Conservation (phyloP, 768 basidiomycete species). For the Hericium coralloides region DNA sequence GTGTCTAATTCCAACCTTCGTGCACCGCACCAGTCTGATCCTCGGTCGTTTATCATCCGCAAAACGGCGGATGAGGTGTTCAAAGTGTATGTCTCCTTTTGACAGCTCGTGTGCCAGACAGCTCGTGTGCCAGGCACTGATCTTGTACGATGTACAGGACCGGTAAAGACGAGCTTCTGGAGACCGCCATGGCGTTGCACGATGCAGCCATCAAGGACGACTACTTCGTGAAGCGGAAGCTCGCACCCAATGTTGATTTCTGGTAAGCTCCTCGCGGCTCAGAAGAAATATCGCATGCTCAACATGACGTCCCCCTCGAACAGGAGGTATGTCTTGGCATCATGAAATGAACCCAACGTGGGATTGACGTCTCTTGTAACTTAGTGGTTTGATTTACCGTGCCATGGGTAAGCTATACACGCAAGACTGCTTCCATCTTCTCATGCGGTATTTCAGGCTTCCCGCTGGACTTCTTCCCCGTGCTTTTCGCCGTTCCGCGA, state of each 20-base stretch:
- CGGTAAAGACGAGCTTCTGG: conserved; percentile 74
- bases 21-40: conserved; percentile 55
- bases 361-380: too few relatives aligned
- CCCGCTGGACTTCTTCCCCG: conserved; percentile 91
- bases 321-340: conserved; percentile 39
- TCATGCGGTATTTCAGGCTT: conserved; percentile 47
- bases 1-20: not conserved
- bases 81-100: conserved; percentile 49
- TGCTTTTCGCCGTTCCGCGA: conserved; percentile 85
- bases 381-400: conserved; percentile 80
- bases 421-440: conserved; percentile 2
- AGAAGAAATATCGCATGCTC: too few relatives aligned
- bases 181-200: conserved; percentile 84
- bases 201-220: conserved; percentile 87
- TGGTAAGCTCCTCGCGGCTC: conserved; percentile 41
- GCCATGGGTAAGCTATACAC: conserved; percentile 61
- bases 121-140: not conserved
- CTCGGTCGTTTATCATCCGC: conserved; percentile 83
- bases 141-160: conserved; percentile 38
- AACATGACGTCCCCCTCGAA: conserved; percentile 2
- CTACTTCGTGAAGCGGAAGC: conserved; percentile 72
- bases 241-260: conserved; percentile 90
- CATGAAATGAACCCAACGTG: not conserved
- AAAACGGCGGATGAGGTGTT: conserved; percentile 91
- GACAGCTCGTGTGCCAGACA: not conserved